These are phyloP conservation scores for Curvularia eragrostidis DNA, from an alignment of 2,329 filamentous ascomycete species.

Conservation along the genomic window DNA sequence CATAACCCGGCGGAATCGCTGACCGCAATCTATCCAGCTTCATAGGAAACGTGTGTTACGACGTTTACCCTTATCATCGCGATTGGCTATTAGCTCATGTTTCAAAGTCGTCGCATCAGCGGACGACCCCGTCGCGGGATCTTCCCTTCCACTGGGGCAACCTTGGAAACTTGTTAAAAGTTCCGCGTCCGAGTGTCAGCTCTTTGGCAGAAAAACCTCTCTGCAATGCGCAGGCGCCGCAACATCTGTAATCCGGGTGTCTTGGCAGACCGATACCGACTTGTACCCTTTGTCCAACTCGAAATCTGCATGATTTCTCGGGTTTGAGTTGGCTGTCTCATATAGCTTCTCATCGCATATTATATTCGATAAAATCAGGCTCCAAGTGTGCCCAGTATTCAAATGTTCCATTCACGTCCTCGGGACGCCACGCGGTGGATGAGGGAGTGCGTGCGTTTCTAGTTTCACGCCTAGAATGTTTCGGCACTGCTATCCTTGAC, in stretches of 20 bases:
- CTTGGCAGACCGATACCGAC: background rate
- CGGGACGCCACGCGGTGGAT: slow-evolving; percentile 4
- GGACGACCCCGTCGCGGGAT: slow-evolving; percentile 11
- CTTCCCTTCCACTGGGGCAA: slow-evolving; percentile 10
- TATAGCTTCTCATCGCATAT: too few species aligned
- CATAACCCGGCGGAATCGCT: background rate
- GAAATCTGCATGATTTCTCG: background rate
- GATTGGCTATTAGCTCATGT: slow-evolving; percentile 9
- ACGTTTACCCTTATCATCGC: background rate
- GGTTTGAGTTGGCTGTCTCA: background rate
- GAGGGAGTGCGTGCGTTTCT: slow-evolving; percentile 14
- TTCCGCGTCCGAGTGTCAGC: slow-evolving; percentile 1
- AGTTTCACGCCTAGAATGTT: slow-evolving; percentile 36
- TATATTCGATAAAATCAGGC: background rate
- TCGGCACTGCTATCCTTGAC: slow-evolving; percentile 21
- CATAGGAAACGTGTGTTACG: background rate
- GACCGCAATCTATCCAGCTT: background rate
- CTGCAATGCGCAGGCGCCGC: background rate
- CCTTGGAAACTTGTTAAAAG: slow-evolving; percentile 3
- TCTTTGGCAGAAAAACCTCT: background rate
- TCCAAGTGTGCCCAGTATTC: background rate
- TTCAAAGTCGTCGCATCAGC: slow-evolving; percentile 21
- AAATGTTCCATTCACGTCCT: background rate
- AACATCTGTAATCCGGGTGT: background rate
- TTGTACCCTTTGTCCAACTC: too few species aligned